Evolutionary conservation across 805 yeast species (phyloP), one percentile per base, ranked within the genome.

Genomic region (Myxozyma vanderwaltii): DNA sequence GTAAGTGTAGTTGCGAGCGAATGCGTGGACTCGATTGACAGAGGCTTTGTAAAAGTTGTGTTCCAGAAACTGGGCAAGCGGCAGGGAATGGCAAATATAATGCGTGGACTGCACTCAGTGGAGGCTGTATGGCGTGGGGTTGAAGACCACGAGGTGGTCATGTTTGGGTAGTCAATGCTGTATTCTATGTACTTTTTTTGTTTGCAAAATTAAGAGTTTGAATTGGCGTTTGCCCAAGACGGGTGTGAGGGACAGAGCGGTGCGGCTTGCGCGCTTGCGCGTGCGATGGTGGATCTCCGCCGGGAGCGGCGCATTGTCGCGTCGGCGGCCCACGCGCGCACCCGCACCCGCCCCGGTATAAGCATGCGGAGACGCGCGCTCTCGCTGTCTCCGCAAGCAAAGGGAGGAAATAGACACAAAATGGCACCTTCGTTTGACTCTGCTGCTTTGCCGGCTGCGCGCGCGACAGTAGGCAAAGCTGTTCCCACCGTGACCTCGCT

Each of bases 41-140:
- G 64, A 23, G 66, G 62, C 17, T 61, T 63, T 39, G 62, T 61
- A 12, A 59, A 54, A 55, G 64, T 61, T 21, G 65, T 63, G 45
- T 61, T 63, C 19, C 55, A 56, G 39, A 60, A 61, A 40, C 38
- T 63, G 41, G 62, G 53, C 8, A 55, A 56, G 43, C 36, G 54
- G 21, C 66, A 63, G 44, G 66, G 66, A 19, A 63, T 63, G 66
- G 66, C 53, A 15, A 63, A 63, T 23, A 59, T 63, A 24, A 44
- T 56, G 54, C 47, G 62, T 5, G 61, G 63, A 23, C 41, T 61
- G 48, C 48, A 60, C 40, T 19, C 45, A 4, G 62, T 61, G 12
- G 66, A 61, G 52, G 57, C 63, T 17, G 51, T 47, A 31, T 60
- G 63, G 63, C 40, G 49, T 13, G 63, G 63, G 7, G 31, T 35